Base-by-base conservation (phyloP, 2,329 filamentous ascomycete species). In the Cadophora sp. region DNA sequence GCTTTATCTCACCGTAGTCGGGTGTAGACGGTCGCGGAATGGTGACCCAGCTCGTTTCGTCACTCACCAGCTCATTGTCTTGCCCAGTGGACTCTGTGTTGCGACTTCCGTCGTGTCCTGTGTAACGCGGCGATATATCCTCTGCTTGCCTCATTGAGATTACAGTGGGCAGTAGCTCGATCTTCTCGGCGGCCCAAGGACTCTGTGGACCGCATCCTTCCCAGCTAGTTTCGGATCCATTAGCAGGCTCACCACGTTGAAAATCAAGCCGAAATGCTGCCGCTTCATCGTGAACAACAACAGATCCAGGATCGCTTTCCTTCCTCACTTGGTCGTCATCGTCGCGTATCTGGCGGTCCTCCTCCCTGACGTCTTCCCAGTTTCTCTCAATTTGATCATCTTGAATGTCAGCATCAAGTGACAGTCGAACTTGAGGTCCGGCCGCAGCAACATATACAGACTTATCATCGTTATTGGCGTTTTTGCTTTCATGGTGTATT, bases 111-210 rank as follows among this genome's bases (percentile, higher is more conserved):
- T 50, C 9, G 3, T 8, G 26, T 4, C 22, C 31, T 4, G 2
- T 26, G 14, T 22, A n/a, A 16, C 4, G 27, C 34, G 16, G 40
- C 19, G 43, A 31, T 19, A 14, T 22, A 19, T 48, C 29, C 31
- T 14, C 24, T 62, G 26, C 7, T 24, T 31, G 40, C 9, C 22
- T 59, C 3, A 4, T 59, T 24, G 22, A 40, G 11, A 26, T 14
- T 16, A 8, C 60, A 50, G 55, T 64, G 59, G 9, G 65, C 50
- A 58, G 61, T 43, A 58, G 55, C 29, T 16, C 56, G 12, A 59
- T 59, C 31, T 43, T 59, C 56, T 74, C 71, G 56, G 62, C 40
- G 27, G 68, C 68, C 77, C 75, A 78, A 14, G 75, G 77, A 62
- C 75, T 77, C 72, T 77, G 77, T 46, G 55, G 71, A 11, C 48